Evolutionary conservation across 257 asterid species (phyloP), one percentile per base, ranked within the genome.

Genomic region (Scutellaria baicalensis): DNA sequence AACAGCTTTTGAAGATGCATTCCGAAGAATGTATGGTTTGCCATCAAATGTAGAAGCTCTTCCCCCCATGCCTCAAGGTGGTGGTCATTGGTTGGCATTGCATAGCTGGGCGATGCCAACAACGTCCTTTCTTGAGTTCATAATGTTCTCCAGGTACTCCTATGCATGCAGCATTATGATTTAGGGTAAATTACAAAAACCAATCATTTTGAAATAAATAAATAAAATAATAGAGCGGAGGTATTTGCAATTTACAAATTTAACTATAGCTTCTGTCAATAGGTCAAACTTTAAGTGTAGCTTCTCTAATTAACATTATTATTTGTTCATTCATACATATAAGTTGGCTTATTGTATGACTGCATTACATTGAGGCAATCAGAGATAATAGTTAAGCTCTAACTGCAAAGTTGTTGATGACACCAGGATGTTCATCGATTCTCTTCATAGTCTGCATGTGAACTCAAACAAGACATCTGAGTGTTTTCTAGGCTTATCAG

Each of bases 81-180:
- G 96, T 59, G 99, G 97, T 51, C 89, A 73, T 70, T 94, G 99
- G 99, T 83, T 83, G 64, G 91, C 93, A 21, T 86, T 85, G 76
- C 96, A 94, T 77, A 86, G 92, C 78, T 94, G 99, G 99, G 99
- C 89, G 77, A 91, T 94, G 97, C 99, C 99, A 66, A 91, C 99
- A 64, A 79, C 91, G 72, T 94, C 99, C 39, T 94, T 89, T 80
- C 77, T 94, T 27, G 99, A 94, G 87, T 94, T 91, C 74, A 67
- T 88, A 60, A 94, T 94, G 99, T 94, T 94, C 80, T 84, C 97
- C 68, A 85, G 99, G 99, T 94, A 80, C 68, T 60, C 51, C 55
- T 9, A 21, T 40, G 58, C 55, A 48, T 66, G 59, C 50, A 18
- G 21, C 68, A 56, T 68, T 62, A 20, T 43, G 40, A 13, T 58